Evolutionary conservation across 1,139 yeast species (phyloP).

Genomic region (Geotrichum siamense): DNA sequence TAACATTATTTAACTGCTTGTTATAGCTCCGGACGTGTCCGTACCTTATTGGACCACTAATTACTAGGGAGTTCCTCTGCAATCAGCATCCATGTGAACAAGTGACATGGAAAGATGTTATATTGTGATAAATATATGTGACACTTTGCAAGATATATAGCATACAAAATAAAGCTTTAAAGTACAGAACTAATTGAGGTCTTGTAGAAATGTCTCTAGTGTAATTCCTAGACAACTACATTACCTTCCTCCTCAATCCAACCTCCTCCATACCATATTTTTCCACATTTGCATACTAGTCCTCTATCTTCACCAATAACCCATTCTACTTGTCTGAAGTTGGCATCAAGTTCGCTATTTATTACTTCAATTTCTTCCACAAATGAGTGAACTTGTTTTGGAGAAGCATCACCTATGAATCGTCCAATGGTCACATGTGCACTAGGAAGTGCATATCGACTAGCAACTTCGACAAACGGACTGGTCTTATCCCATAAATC

Average conservation of each 20-base stretch:
- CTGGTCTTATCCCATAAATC: slow-evolving; percentile 17
- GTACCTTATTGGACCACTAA: too few relatives aligned
- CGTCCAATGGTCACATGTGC: slow-evolving; percentile 28
- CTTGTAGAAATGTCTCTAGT: too few relatives aligned
- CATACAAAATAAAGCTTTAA: too few relatives aligned
- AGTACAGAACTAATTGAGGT: too few relatives aligned
- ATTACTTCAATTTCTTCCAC: slow-evolving; percentile 14
- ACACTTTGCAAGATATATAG: too few relatives aligned
- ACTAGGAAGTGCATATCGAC: slow-evolving; percentile 26
- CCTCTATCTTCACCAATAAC: slow-evolving; percentile 22
- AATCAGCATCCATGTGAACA: too few relatives aligned
- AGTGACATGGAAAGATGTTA: too few relatives aligned
- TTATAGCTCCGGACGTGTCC: too few relatives aligned
- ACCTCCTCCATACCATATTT: slow-evolving; percentile 31
- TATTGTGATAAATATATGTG: too few relatives aligned
- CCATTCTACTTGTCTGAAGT: slow-evolving; percentile 19
- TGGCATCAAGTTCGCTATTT: slow-evolving; percentile 19
- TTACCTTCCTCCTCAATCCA: slow-evolving; percentile 12
- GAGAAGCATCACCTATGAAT: slow-evolving; percentile 20
- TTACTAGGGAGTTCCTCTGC: too few relatives aligned
- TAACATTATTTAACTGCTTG: too few relatives aligned
- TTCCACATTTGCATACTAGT: slow-evolving; percentile 23
- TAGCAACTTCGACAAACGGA: slow-evolving; percentile 16
- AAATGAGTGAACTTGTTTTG: slow-evolving; percentile 19
- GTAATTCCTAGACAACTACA: too few relatives aligned